phyloP scores from a whole-genome alignment of 2,329 filamentous ascomycete species.

The Fusarium odoratissimum region DNA sequence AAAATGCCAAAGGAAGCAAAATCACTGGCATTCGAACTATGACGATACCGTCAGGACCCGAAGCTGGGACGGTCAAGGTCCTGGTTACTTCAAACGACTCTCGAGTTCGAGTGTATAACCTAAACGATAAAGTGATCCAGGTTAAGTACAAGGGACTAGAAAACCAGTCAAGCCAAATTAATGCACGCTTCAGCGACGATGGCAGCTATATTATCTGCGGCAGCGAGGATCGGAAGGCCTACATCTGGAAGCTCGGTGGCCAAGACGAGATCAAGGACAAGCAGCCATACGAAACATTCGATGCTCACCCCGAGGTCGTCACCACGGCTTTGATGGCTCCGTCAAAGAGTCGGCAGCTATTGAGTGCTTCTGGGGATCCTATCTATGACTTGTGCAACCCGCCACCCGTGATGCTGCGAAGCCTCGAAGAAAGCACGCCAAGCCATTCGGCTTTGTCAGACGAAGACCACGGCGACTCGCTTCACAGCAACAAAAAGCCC shows the following conservation, averaged over 20 bases:
- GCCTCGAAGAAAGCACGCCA: conserved; percentile 70
- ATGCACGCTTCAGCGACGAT: conserved; percentile 89
- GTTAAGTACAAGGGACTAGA: conserved; percentile 93
- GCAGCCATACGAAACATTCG: conserved; percentile 86
- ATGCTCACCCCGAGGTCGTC: conserved; percentile 88
- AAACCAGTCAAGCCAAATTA: conserved; percentile 90
- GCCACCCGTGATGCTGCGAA: conserved; percentile 85
- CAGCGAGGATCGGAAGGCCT: conserved; percentile 89
- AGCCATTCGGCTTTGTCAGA: conserved; percentile 57
- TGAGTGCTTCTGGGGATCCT: conserved; percentile 86
- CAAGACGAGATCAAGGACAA: conserved; percentile 80
- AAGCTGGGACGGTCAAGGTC: conserved; percentile 78
- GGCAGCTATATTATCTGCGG: conserved; percentile 89
- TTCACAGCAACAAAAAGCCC: conserved; percentile 55
- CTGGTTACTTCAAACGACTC: conserved; percentile 96
- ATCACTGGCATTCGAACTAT: conserved; percentile 93
- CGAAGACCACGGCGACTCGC: conserved; percentile 50
- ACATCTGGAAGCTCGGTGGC: conserved; percentile 78
- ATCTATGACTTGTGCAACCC: conserved; percentile 98
- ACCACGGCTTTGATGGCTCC: conserved; percentile 92
- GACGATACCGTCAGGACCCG: conserved; percentile 58
- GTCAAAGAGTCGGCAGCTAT: conserved; percentile 77
- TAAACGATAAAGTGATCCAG: conserved; percentile 85
- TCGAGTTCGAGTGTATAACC: conserved; percentile 87
- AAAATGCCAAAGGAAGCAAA: conserved; percentile 96